A percentile compares a stretch with the other conserved stretches of the same genome.
phyloP scores from a whole-genome alignment of 2,329 filamentous ascomycete species.

The Gremmenia infestans region DNA sequence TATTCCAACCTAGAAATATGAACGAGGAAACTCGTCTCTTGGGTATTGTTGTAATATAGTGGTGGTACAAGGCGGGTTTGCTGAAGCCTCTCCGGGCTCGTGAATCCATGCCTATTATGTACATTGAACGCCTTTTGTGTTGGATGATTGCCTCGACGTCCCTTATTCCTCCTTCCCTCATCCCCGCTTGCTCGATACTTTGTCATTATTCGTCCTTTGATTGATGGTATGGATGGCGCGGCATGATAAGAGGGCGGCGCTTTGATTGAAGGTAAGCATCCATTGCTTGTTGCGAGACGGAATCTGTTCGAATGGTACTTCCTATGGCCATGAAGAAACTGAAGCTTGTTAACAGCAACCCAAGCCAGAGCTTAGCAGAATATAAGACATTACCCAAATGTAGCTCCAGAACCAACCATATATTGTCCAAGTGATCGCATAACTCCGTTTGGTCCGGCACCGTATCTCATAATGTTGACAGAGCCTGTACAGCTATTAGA shows the following conservation, averaged over 20 bases:
- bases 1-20: not conserved
- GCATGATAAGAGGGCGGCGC: constrained; percentile 66
- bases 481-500: constrained; percentile 53
- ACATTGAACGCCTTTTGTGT: constrained; percentile 15
- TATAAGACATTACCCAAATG: constrained; percentile 70
- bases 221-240: constrained; percentile 22
- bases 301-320: constrained; percentile 90
- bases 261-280: constrained; percentile 73
- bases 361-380: not conserved
- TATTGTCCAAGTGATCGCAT: constrained; percentile 94
- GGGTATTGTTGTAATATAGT: not conserved
- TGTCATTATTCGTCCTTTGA: constrained; percentile 7
- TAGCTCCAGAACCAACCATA: constrained; percentile 91
- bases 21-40: not conserved
- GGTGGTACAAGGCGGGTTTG: constrained; percentile 3
- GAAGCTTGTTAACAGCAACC: constrained; percentile 15
- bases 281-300: constrained; percentile 63
- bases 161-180: not conserved
- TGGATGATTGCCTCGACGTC: not conserved
- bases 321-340: constrained; percentile 99
- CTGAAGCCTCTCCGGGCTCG: not conserved
- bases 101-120: not conserved
- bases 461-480: constrained; percentile 92
- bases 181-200: not conserved
- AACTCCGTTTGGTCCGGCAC: constrained; percentile 87